Evolutionary conservation across 805 yeast species (phyloP), one percentile per base, ranked within the genome.

Genomic region (Monosporozyma aerobia): DNA sequence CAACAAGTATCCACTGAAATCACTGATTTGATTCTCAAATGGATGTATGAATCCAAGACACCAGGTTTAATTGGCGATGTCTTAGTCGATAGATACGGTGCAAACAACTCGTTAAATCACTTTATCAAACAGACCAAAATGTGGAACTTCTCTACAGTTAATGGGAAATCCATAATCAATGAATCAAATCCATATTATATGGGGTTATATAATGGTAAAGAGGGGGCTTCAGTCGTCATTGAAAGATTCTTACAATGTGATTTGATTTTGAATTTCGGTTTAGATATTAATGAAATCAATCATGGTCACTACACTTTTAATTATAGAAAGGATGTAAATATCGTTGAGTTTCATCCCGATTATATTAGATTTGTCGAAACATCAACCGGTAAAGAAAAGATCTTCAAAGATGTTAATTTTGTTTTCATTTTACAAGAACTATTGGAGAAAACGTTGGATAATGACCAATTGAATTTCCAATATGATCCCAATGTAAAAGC

Each of bases 41-140:
- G 61, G 40, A 78, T 87, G 47, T 79, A 84, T 64, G 51, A 67
- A 0, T 65, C 90, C 16, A 59, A 71, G 51, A 75, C 70, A 14
- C 94, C 96, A 6, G 78, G 84, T 2, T 68, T 90, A 30, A 63
- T 90, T 43, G 88, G 80, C 22, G 97, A 90, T 67, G 75, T 82
- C 13, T 73, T 87, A 52, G 77, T 84, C 5, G 80, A 81, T 51
- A 77, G 96, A 55, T 85, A 75, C 59, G 76, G 77, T 14, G 71
- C 74, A 32, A 75, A 75, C 19, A 58, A 64, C 1, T 58, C 69
- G 25, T 70, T 85, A 50, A 75, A 78, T 55, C 60, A 73, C 25
- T 71, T 90, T 44, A 78, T 82, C 14, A 44, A 63, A 7, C 30
- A 33, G 19, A 62, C 77, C 16, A 63, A 72, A 50, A 76, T 79